A percentile compares a stretch with the other conserved stretches of the same genome.
Conservation (phyloP, 495 filamentous ascomycete species). For the Aspergillus panamensis region DNA sequence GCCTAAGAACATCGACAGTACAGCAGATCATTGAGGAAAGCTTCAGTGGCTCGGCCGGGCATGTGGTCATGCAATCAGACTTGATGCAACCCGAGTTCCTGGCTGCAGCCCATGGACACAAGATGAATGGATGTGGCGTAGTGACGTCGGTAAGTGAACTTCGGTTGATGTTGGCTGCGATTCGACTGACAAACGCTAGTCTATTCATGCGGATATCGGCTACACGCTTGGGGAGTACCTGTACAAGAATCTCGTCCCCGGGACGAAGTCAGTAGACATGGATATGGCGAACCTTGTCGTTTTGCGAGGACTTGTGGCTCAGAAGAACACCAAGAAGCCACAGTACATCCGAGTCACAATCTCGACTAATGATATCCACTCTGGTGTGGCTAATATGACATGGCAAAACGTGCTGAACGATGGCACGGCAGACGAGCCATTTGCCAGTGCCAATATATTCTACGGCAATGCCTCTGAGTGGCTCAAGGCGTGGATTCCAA, state of each 20-base stretch:
- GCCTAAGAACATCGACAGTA: slow-evolving; percentile 16
- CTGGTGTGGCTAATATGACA: too few relatives aligned
- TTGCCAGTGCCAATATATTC: slow-evolving; percentile 22
- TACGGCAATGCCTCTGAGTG: slow-evolving; percentile 21
- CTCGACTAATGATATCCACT: slow-evolving; percentile 23
- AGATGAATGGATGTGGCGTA: slow-evolving; percentile 36
- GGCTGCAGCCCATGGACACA: slow-evolving; percentile 30
- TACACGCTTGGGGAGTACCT: slow-evolving; percentile 13
- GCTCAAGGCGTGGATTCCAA: slow-evolving; percentile 28
- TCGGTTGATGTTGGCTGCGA: background rate
- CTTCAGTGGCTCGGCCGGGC: slow-evolving; percentile 17
- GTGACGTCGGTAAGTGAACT: slow-evolving; percentile 31
- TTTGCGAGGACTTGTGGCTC: slow-evolving; percentile 22
- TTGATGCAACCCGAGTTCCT: slow-evolving; percentile 29
- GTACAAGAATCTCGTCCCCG: slow-evolving; percentile 19
- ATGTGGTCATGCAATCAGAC: slow-evolving; percentile 29
- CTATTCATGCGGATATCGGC: slow-evolving; percentile 10
- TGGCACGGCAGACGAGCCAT: slow-evolving; percentile 21
- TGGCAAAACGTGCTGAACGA: background rate
- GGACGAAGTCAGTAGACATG: slow-evolving; percentile 20
- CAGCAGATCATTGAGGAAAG: slow-evolving; percentile 28
- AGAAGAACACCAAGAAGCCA: slow-evolving; percentile 23
- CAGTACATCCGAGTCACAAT: slow-evolving; percentile 35
- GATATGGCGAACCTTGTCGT: slow-evolving; percentile 28
- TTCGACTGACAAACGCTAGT: slow-evolving; percentile 1